Base-by-base conservation (phyloP, 2,329 filamentous ascomycete genomes). In the Monosporascus sp. region DNA sequence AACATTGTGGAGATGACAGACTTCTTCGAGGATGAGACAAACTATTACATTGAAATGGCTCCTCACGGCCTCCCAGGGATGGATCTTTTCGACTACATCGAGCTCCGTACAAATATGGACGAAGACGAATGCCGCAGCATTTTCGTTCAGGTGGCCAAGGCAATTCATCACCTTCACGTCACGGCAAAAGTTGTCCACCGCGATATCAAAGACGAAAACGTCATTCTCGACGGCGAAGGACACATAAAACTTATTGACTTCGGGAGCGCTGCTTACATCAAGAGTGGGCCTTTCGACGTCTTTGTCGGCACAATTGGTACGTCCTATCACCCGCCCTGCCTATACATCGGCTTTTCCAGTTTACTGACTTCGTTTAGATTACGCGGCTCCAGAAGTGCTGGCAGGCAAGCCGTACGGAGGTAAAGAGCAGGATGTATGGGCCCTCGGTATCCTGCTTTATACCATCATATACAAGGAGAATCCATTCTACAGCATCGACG, bases 381-480 rank as follows among this genome's bases (percentile, higher is more conserved):
- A 99, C 72, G 94, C 94, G 46, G 94, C 94, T 7, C 94, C 94
- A n/a, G 94, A 99, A 75, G 94, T 99, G 51, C 81, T 99, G 48
- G 91, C 91, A 54, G 94, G 94, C 48, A 88, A 87, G 63, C 88
- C 92, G 17, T 99, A 99, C 72, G 84, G 88, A 60, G 94, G 94
- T 66, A 96, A 95, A 72, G 93, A 96, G 70, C 94, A 99, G 76
- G 94, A 99, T 67, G 91, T 99, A 31, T 99, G 94, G 94, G 94
- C 94, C 1, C 80, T 99, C 17, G 94, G 94, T 24, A 97, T 99
- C 65, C 81, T 99, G 26, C 83, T 99, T 15, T 99, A 99, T 76
- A 99, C 94, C 28, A 97, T 99, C 66, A 88, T 97, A 66, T 99
- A 99, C 80, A 99, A 97, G 74, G 94, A 99, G 74, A 99, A 99